Conservation (phyloP, 2,329 filamentous ascomycete genomes). For the Neofusicoccum cordaticola region DNA sequence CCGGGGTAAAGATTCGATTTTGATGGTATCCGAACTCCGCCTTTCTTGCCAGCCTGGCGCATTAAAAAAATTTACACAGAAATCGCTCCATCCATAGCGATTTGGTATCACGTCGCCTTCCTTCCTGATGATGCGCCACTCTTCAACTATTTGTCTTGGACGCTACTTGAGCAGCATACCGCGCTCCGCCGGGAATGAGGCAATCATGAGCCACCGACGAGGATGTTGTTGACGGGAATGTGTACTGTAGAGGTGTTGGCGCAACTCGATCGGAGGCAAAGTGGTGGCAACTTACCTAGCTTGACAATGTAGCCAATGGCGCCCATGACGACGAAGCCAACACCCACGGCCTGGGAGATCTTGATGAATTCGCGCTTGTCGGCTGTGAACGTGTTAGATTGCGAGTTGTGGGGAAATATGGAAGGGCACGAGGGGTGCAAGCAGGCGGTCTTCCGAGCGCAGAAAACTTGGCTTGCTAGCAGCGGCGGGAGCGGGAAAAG, state of each 20-base stretch:
- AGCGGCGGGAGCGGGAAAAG: background rate
- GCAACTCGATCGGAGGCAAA: background rate
- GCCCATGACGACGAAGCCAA: conserved; percentile 54
- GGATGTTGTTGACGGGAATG: conserved; percentile 55
- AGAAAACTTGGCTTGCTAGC: background rate
- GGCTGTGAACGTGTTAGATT: conserved; percentile 17
- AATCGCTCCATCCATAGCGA: background rate
- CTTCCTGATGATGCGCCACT: background rate
- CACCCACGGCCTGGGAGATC: conserved; percentile 40
- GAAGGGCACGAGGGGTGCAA: background rate
- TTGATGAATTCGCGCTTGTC: conserved; percentile 38
- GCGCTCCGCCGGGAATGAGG: background rate
- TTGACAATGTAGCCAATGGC: conserved; percentile 54
- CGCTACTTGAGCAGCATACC: background rate
- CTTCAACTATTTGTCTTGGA: background rate
- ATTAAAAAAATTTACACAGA: conserved; percentile 16
- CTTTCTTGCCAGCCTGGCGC: conserved; percentile 10
- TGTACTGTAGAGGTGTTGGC: conserved; percentile 36
- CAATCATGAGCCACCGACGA: conserved; percentile 42
- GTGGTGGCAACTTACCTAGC: conserved; percentile 36
- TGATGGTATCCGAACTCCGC: conserved; percentile 14
- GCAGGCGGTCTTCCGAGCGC: background rate
- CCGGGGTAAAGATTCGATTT: conserved; percentile 7
- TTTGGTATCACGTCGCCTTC: conserved; percentile 6
- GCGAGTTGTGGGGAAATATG: background rate